A percentile compares a stretch with the other conserved stretches of the same genome.
phyloP scores from a whole-genome alignment of 106 monocot genomes.

The Hemerocallis citrina region DNA sequence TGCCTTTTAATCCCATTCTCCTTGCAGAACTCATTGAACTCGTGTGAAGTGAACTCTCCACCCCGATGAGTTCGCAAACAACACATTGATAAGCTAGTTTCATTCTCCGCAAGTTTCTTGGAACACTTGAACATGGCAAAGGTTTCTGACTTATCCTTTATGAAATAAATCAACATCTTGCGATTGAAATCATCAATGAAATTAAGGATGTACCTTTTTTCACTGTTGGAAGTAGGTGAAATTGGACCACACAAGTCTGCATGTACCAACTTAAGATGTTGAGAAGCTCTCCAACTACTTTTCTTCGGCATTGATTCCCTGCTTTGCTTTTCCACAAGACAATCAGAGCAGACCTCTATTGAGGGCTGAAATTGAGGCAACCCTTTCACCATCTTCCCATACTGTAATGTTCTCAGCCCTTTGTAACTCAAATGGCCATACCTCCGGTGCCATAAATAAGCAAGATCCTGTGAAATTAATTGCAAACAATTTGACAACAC shows the following conservation, averaged over 20 bases:
- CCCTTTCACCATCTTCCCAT: not conserved
- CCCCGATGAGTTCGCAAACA: not conserved
- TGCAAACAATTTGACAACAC: too few species aligned
- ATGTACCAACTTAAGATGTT: not conserved
- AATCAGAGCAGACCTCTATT: not conserved
- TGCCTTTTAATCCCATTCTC: not conserved
- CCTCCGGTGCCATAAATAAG: not conserved
- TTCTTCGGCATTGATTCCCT: not conserved
- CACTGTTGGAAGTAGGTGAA: not conserved
- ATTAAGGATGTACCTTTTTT: constrained; percentile 1
- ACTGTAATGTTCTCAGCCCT: not conserved
- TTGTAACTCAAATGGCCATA: not conserved
- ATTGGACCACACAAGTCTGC: not conserved
- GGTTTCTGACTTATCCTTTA: not conserved
- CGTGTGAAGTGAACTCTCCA: not conserved
- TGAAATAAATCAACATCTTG: constrained; percentile 2
- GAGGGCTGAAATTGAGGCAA: not conserved
- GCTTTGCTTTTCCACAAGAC: not conserved
- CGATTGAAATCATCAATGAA: constrained; percentile 10
- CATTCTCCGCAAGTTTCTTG: not conserved
- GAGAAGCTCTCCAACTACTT: not conserved
- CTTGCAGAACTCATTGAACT: not conserved
- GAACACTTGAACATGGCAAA: not conserved
- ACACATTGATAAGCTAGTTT: not conserved
- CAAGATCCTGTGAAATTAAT: not conserved